Base-by-base conservation (phyloP, 805 yeast genomes). In the Candida morakotiae region DNA sequence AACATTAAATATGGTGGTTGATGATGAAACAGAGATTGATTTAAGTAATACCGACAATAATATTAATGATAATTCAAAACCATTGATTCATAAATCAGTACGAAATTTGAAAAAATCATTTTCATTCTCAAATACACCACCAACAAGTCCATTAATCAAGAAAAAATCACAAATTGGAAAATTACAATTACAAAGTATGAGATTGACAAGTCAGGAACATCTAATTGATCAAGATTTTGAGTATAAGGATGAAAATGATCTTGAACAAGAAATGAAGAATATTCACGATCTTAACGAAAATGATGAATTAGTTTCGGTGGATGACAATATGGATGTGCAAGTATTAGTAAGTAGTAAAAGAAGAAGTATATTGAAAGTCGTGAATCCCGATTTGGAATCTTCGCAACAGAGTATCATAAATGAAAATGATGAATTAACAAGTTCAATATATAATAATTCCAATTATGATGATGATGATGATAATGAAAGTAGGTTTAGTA, bases 271-370 rank as follows among this genome's bases (percentile, higher is more conserved):
- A 21, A 48, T 32, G 9, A 7, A 13, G 7, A 28, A 27, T 13
- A n/a, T n/a, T n/a, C n/a, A n/a, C n/a, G n/a, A n/a, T n/a, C n/a
- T n/a, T n/a, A n/a, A n/a, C n/a, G n/a, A n/a, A n/a, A 16, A 26
- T 3, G 21, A 23, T 5, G 65, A 62, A 35, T 66, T 57, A 17
- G 70, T 64, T 25, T 67, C 69, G 15, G 58, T 69, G 10, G 69
- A 75, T 38, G 69, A 67, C 14, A 63, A 67, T 21, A 51, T 80
- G 45, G 88, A 83, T 44, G 89, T 81, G 2, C 89, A 83, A 55
- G 83, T 83, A 7, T 57, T 83, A 42, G 87, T 83, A 6, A 75
- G 83, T 42, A 76, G 84, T 11, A 76, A 75, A 50, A 62, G 87
- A 46, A 62, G 85, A 40, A 70, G 82, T 1, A 70, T 71, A 37